phyloP scores from a whole-genome alignment of 495 filamentous ascomycete genomes.

The Penicillium longicatenatum region DNA sequence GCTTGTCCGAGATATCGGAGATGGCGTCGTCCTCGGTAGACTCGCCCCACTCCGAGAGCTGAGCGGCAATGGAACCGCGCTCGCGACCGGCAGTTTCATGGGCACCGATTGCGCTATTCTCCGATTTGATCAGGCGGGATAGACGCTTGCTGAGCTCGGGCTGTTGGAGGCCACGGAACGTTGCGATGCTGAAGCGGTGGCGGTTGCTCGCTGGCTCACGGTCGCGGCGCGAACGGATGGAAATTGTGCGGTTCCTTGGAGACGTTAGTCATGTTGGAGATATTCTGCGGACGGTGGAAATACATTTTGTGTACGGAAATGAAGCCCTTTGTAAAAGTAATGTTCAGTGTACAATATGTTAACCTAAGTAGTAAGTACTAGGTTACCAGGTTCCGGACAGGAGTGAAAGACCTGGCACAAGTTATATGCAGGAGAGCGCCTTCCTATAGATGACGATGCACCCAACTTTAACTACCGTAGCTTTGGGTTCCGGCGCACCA shows the following conservation, averaged over 20 bases:
- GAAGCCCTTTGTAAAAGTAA: not conserved
- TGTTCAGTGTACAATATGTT: not conserved
- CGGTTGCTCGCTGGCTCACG: slow-evolving; percentile 36
- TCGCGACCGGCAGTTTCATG: slow-evolving; percentile 82
- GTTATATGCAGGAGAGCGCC: slow-evolving; percentile 12
- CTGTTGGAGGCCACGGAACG: slow-evolving; percentile 78
- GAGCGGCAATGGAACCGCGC: slow-evolving; percentile 77
- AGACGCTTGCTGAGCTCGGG: slow-evolving; percentile 84
- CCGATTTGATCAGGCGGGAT: slow-evolving; percentile 87
- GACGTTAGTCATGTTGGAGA: not conserved
- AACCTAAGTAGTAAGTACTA: not conserved
- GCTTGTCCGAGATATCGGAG: slow-evolving; percentile 88
- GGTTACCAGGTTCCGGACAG: not conserved
- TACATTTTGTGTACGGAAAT: not conserved
- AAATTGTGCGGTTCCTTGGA: slow-evolving; percentile 60
- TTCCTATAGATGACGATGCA: slow-evolving; percentile 32
- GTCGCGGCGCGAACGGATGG: slow-evolving; percentile 58
- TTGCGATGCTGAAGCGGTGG: slow-evolving; percentile 75
- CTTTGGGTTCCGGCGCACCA: slow-evolving; percentile 6
- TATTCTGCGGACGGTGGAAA: not conserved
- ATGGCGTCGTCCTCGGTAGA: slow-evolving; percentile 81
- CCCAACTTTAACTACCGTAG: slow-evolving; percentile 18
- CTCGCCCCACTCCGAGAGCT: slow-evolving; percentile 97
- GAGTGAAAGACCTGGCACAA: not conserved
- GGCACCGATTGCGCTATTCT: slow-evolving; percentile 79